Base-by-base conservation (phyloP, 805 yeast species). In the Diddensiella santjacobensis region DNA sequence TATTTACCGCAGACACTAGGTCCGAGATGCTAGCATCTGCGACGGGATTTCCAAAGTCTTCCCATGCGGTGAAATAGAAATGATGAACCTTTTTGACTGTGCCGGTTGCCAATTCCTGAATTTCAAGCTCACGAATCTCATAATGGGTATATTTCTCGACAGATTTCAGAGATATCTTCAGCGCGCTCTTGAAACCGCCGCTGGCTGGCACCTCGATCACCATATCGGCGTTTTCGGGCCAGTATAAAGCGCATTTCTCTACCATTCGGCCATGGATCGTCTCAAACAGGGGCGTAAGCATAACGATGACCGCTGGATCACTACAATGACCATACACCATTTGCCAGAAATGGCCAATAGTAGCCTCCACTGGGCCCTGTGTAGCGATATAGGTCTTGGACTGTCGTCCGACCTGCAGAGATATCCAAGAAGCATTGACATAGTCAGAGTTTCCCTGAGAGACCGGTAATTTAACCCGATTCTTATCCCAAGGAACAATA, bases 331-430 rank as follows among this genome's bases (percentile, higher is more conserved):
- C 81, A 37, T 79, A 69, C 13, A 86, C 74, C 68, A 89, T 80
- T 48, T 83, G 84, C 84, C 95, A 89, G 59, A 91, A 90, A 63
- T 91, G 96, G 18, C 80, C 81, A 22, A 83, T 74, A 0, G 98
- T 91, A 33, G 75, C 74, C 2, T 62, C 64, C 50, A 86, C 65
- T 2, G 99, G 99, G 1, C 96, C 99, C 64, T 91, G 96, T 1
- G 95, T 78, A 0, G 96, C 96, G 58, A 90, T 86, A 47, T 65
- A 69, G 3, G 57, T 51, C 41, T 64, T 57, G 41, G 72, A 67
- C 48, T 61, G 71, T 22, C 58, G 58, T 17, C 57, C 61, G 56
- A 63, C 56, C 60, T 72, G 57, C 64, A 71, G 57, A 60, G 73
- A 59, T 56, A 87, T 66, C 67, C 87, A 84, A 20, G 90, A 87